Conservation (phyloP, 345 rosid species). For the Eucalyptus pauciflora region DNA sequence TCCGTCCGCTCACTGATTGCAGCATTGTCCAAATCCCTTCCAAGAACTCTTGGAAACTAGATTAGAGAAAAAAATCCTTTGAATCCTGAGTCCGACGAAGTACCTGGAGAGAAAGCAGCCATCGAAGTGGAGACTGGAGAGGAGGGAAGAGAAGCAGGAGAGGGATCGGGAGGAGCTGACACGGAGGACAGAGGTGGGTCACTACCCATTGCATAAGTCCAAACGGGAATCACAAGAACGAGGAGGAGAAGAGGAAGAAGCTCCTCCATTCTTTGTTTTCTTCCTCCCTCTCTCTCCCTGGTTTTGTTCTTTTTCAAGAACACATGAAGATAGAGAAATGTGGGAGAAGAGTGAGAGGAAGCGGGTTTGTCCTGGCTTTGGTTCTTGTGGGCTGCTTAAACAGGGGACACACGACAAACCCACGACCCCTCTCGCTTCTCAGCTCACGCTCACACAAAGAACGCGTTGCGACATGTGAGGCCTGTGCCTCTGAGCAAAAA, state of each 20-base stretch:
- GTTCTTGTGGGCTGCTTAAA: neutral
- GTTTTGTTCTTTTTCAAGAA: neutral
- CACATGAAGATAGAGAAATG: neutral
- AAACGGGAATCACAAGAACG: neutral
- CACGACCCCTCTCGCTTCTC: neutral
- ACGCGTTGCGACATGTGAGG: neutral
- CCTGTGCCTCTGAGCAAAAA: neutral
- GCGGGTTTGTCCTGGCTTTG: neutral
- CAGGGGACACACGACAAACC: neutral
- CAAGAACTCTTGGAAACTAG: neutral
- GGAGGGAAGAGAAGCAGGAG: neutral
- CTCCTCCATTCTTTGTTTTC: neutral
- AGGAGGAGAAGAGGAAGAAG: neutral
- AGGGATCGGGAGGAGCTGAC: neutral
- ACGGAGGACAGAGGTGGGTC: neutral
- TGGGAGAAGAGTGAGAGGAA: neutral
- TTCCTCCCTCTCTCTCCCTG: neutral
- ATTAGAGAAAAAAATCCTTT: neutral
- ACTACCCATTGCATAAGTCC: neutral
- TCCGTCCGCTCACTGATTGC: neutral
- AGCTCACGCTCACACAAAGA: neutral
- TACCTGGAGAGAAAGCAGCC: neutral
- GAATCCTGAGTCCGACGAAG: neutral
- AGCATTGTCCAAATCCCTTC: neutral
- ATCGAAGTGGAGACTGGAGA: neutral